Evolutionary conservation across 495 filamentous ascomycete species (phyloP).

Genomic region (Aspergillus steynii): DNA sequence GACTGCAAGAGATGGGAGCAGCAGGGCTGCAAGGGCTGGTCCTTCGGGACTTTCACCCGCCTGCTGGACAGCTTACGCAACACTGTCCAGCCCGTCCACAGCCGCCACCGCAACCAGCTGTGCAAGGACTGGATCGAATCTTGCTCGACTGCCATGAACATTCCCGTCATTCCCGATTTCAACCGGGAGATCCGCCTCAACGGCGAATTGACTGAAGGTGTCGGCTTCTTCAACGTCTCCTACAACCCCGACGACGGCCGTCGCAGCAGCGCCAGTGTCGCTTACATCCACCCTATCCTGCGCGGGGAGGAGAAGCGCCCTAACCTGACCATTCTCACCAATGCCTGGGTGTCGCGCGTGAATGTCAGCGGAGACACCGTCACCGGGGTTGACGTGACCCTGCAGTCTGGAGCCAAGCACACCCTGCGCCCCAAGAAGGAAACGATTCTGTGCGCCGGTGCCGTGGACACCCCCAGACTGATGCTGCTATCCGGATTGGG

Average conservation of each 20-base stretch:
- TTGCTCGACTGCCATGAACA: slow-evolving; percentile 68
- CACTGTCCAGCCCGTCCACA: slow-evolving; percentile 76
- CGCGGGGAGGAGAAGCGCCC: slow-evolving; percentile 71
- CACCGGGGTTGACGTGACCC: slow-evolving; percentile 63
- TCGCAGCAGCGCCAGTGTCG: slow-evolving; percentile 77
- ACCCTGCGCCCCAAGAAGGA: slow-evolving; percentile 63
- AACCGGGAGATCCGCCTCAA: slow-evolving; percentile 70
- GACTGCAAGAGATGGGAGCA: slow-evolving; percentile 73
- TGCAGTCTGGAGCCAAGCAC: slow-evolving; percentile 63
- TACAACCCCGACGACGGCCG: slow-evolving; percentile 81
- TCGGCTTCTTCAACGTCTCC: slow-evolving; percentile 81
- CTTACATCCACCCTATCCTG: slow-evolving; percentile 84
- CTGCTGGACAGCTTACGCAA: slow-evolving; percentile 75
- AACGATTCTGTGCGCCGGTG: slow-evolving; percentile 76
- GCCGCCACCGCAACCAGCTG: slow-evolving; percentile 75
- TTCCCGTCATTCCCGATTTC: slow-evolving; percentile 78
- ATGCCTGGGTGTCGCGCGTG: slow-evolving; percentile 76
- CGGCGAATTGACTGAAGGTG: slow-evolving; percentile 67
- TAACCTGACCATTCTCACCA: slow-evolving; percentile 77
- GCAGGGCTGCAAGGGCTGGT: slow-evolving; percentile 74
- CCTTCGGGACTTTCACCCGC: slow-evolving; percentile 73
- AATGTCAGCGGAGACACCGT: slow-evolving; percentile 64
- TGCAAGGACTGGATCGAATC: slow-evolving; percentile 81
- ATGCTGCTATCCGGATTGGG: slow-evolving; percentile 80
- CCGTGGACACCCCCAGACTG: slow-evolving; percentile 72